phyloP scores from a whole-genome alignment of 805 yeast species.

The Metschnikowia lunata region DNA sequence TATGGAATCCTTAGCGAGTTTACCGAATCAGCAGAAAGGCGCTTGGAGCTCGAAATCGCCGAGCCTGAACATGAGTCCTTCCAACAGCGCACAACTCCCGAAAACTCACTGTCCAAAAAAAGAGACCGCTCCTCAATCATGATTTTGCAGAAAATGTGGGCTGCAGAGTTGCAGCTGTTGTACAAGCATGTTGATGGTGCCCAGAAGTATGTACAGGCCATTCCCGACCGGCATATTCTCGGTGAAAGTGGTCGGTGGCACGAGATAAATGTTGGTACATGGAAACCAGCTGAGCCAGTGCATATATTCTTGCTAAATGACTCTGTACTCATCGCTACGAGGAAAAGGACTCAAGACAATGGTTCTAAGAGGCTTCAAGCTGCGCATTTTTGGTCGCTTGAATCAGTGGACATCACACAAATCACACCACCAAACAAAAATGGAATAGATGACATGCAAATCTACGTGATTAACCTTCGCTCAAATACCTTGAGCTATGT shows the following conservation, averaged over 20 bases:
- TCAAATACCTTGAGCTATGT: constrained; percentile 48
- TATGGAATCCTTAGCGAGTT: constrained; percentile 55
- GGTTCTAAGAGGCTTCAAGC: constrained; percentile 50
- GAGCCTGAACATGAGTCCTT: constrained; percentile 9
- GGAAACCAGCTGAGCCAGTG: constrained; percentile 72
- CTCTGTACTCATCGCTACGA: constrained; percentile 66
- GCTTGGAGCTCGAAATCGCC: constrained; percentile 45
- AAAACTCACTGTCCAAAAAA: constrained; percentile 18
- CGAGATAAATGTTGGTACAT: constrained; percentile 79
- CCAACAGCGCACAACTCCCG: constrained; percentile 10
- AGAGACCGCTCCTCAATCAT: constrained; percentile 66
- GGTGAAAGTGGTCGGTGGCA: constrained; percentile 82
- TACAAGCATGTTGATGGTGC: constrained; percentile 91
- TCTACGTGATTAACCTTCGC: constrained; percentile 43
- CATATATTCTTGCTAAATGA: constrained; percentile 79
- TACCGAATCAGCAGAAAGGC: constrained; percentile 55
- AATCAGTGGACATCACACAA: constrained; percentile 50
- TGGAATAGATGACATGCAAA: constrained; percentile 21
- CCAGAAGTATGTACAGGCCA: constrained; percentile 66
- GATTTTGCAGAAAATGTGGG: constrained; percentile 79
- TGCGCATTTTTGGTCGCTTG: constrained; percentile 73
- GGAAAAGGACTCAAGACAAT: constrained; percentile 34
- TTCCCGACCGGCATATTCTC: constrained; percentile 76
- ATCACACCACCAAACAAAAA: constrained; percentile 24
- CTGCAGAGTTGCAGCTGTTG: constrained; percentile 59